Percentiles rank a stretch among this genome's conserved stretches.
Conservation (phyloP, 164 flowering plant genomes). For the Magnolia officinalis region DNA sequence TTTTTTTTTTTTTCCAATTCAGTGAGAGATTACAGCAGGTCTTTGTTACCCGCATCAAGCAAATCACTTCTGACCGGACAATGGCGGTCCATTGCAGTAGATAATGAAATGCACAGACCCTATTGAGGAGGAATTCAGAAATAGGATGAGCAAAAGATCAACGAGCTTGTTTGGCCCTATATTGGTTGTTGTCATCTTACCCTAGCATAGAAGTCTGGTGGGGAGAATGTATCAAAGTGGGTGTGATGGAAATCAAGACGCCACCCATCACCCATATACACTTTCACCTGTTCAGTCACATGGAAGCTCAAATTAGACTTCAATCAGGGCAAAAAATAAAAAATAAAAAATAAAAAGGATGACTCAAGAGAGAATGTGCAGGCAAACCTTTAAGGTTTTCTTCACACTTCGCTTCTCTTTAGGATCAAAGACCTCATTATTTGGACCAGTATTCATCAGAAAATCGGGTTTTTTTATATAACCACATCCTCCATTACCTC, state of each 20-base stretch:
- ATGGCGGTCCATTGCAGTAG: not conserved
- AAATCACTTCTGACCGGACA: not conserved
- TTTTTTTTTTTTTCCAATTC: not conserved
- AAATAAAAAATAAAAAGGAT: not conserved
- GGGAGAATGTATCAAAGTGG: conserved; percentile 47
- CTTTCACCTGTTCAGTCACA: conserved; percentile 31
- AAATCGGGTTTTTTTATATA: conserved; percentile 55
- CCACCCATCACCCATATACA: conserved; percentile 58
- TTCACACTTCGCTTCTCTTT: conserved; percentile 23
- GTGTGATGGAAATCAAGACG: conserved; percentile 36
- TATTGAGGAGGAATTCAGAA: not conserved
- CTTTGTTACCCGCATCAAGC: not conserved
- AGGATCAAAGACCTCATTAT: conserved; percentile 39
- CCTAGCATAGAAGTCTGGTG: conserved; percentile 52
- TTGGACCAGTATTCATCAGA: conserved; percentile 26
- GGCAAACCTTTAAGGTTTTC: conserved; percentile 37
- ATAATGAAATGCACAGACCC: not conserved
- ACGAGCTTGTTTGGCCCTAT: too few species aligned
- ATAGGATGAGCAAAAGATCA: not conserved
- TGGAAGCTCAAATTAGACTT: conserved; percentile 4
- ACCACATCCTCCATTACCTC: conserved; percentile 59
- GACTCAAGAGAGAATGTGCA: not conserved
- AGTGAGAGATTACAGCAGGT: not conserved
- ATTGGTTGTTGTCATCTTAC: conserved; percentile 21
- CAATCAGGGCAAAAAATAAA: not conserved